These are phyloP conservation scores for Leccinum subtestaceum DNA, from an alignment of 768 basidiomycete species.

Conservation along the genomic window DNA sequence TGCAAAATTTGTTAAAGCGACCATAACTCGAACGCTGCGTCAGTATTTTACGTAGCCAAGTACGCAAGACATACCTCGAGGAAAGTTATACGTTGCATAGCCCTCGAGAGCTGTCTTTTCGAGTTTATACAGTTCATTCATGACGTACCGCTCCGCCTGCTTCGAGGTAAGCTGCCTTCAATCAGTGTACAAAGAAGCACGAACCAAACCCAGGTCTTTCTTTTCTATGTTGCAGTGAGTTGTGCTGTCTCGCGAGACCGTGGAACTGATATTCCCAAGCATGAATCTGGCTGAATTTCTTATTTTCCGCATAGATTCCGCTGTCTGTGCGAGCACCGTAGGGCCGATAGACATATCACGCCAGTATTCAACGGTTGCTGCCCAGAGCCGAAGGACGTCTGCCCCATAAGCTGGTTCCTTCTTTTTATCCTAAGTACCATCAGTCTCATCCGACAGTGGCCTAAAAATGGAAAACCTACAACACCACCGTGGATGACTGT, in stretches of 20 bases:
- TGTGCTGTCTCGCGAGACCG: constrained; percentile 6
- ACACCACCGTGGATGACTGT: constrained; percentile 74
- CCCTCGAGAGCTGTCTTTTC: constrained; percentile 65
- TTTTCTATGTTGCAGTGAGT: constrained; percentile 13
- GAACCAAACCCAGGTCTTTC: constrained; percentile 61
- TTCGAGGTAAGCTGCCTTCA: constrained; percentile 6
- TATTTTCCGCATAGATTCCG: constrained; percentile 77
- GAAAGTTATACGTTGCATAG: constrained; percentile 77
- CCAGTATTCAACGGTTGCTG: constrained; percentile 86
- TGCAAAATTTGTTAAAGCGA: constrained; percentile 69
- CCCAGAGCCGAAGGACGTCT: constrained; percentile 88
- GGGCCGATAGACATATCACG: constrained; percentile 85
- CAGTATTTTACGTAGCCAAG: not conserved
- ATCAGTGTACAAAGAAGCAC: constrained; percentile 21
- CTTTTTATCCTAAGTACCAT: constrained; percentile 51
- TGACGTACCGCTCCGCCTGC: constrained; percentile 81
- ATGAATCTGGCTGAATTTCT: constrained; percentile 86
- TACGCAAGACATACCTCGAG: constrained; percentile 54
- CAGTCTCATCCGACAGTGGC: not conserved
- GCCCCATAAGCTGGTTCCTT: constrained; percentile 79
- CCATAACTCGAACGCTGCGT: constrained; percentile 52
- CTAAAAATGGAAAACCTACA: constrained; percentile 41
- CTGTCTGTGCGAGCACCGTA: constrained; percentile 68
- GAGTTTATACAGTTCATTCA: constrained; percentile 77
- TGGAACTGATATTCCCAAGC: constrained; percentile 66